A percentile compares a stretch with the other conserved stretches of the same genome.
Conservation (phyloP, 306 rosid species). For the Canavalia gladiata region DNA sequence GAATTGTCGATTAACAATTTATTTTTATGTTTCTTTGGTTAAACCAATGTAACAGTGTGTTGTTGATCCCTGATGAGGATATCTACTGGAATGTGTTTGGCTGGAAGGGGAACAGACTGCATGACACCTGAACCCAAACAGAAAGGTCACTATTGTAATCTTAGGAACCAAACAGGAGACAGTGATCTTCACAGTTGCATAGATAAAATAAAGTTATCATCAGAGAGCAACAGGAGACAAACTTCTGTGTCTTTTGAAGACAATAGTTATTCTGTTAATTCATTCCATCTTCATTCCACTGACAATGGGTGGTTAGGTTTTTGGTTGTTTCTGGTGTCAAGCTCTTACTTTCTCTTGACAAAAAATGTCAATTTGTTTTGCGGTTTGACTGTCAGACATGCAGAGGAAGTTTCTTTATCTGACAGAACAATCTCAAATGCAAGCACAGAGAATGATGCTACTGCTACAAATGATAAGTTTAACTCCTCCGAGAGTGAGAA, state of each 20-base stretch:
- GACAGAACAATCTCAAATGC: constrained; percentile 24
- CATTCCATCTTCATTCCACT: constrained; percentile 16
- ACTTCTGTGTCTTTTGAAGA: constrained; percentile 1
- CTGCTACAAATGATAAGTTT: constrained; percentile 2
- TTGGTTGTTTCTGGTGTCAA: constrained; percentile 48
- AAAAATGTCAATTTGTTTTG: constrained; percentile 21
- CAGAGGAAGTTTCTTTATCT: constrained; percentile 21
- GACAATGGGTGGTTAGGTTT: constrained; percentile 43
- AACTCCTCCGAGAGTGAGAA: constrained; percentile 22
- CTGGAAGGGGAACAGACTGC: neutral
- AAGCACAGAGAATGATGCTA: constrained; percentile 23
- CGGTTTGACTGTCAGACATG: neutral
- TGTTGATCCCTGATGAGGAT: constrained; percentile 10
- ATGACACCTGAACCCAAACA: constrained; percentile 33
- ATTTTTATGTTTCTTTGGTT: constrained; percentile 11
- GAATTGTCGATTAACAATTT: neutral
- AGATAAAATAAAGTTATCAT: constrained; percentile 4
- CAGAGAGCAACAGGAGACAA: constrained; percentile 18
- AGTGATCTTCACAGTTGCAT: constrained; percentile 28
- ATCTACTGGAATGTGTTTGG: constrained; percentile 29
- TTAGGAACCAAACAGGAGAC: constrained; percentile 37
- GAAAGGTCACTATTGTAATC: constrained; percentile 24
- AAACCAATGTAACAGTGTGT: constrained; percentile 50
- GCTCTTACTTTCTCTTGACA: constrained; percentile 37
- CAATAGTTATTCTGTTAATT: constrained; percentile 1